Evolutionary conservation across 805 yeast species (phyloP).

Genomic region (Pichia gijzeniarum): DNA sequence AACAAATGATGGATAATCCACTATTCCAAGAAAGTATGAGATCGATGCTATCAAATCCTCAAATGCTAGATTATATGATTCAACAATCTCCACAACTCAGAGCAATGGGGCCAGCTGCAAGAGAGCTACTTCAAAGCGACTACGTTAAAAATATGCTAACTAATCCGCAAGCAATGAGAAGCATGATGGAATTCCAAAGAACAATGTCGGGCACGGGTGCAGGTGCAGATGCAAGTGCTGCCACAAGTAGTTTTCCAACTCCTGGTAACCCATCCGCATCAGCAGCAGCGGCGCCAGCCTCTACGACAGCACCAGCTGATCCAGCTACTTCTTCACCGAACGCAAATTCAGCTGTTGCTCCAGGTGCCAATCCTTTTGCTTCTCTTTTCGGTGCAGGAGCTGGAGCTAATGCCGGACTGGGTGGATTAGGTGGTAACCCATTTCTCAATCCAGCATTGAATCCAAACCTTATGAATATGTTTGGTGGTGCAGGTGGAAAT

Average conservation of each 20-base stretch:
- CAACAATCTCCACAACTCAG: constrained; percentile 79
- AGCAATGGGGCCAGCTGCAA: constrained; percentile 82
- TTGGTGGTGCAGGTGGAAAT: constrained; percentile 46
- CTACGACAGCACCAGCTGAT: constrained; percentile 15
- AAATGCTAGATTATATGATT: constrained; percentile 77
- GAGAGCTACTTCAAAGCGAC: constrained; percentile 81
- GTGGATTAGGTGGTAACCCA: constrained; percentile 19
- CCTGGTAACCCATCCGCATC: constrained; percentile 35
- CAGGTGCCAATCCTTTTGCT: constrained; percentile 43
- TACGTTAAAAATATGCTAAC: constrained; percentile 71
- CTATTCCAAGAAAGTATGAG: constrained; percentile 76
- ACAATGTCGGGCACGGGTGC: constrained; percentile 33
- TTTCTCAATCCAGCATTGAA: constrained; percentile 38
- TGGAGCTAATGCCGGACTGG: constrained; percentile 21
- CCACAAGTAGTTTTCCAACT: constrained; percentile 38
- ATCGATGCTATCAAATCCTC: constrained; percentile 79
- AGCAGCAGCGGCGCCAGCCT: constrained; percentile 10
- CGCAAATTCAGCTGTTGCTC: constrained; percentile 18
- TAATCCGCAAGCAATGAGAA: constrained; percentile 81
- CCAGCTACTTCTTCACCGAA: too few species aligned
- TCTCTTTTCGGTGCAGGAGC: constrained; percentile 26
- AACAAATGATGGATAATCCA: constrained; percentile 74
- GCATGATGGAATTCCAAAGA: constrained; percentile 71
- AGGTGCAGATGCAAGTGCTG: constrained; percentile 17
- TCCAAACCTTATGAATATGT: constrained; percentile 41